phyloP scores from a whole-genome alignment of 1,139 yeast genomes.

The Candida glucosophila region DNA sequence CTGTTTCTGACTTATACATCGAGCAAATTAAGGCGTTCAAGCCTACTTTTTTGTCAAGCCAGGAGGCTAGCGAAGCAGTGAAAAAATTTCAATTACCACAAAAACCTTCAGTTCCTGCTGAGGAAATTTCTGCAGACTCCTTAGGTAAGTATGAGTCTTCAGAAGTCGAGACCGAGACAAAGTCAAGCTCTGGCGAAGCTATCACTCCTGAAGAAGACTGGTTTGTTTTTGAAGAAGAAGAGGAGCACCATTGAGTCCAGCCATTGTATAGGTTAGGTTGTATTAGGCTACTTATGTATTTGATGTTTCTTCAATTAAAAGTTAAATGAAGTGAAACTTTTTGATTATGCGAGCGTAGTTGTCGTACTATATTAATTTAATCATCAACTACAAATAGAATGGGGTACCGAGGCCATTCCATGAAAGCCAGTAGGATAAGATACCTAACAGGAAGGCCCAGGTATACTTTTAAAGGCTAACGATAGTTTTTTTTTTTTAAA shows the following conservation, averaged over 20 bases:
- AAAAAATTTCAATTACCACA: slow-evolving; percentile 74
- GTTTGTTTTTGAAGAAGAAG: slow-evolving; percentile 78
- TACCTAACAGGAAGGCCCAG: too few relatives aligned
- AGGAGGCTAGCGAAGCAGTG: slow-evolving; percentile 73
- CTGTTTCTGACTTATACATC: slow-evolving; percentile 79
- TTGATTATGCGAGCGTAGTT: too few relatives aligned
- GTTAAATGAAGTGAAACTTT: too few relatives aligned
- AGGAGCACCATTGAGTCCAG: slow-evolving; percentile 44
- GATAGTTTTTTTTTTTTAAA: too few relatives aligned
- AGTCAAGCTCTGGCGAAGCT: slow-evolving; percentile 29
- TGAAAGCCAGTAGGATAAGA: too few relatives aligned
- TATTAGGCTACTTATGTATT: too few relatives aligned
- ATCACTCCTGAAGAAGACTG: slow-evolving; percentile 62
- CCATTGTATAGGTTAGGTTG: too few relatives aligned
- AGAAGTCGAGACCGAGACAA: slow-evolving; percentile 60
- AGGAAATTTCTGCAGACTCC: slow-evolving; percentile 69
- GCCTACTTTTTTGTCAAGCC: slow-evolving; percentile 66
- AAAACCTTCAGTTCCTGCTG: slow-evolving; percentile 63
- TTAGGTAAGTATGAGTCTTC: slow-evolving; percentile 67
- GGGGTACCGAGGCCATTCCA: too few relatives aligned
- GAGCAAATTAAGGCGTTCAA: slow-evolving; percentile 83
- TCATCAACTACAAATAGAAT: too few relatives aligned
- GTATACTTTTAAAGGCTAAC: too few relatives aligned
- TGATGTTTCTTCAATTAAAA: too few relatives aligned
- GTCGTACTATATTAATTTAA: too few relatives aligned